Percentiles rank a stretch among this genome's conserved stretches.
Conservation (phyloP, 129 eudicot genomes). For the Helianthus annuus region HanXRQr2.0-SUNRISE NC_035436.2:207121431-207121930, state of each 20-base stretch:
- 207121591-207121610: background rate
- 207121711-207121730: constrained; percentile 2
- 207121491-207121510: too few relatives aligned
- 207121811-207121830: background rate
- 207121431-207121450: too few relatives aligned
- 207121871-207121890: too few relatives aligned
- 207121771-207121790: constrained; percentile 27
- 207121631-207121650: constrained; percentile 20
- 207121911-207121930: too few relatives aligned
- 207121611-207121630: background rate
- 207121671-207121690: constrained; percentile 25
- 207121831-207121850: background rate
- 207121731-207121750: constrained; percentile 36
- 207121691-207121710: constrained; percentile 25
- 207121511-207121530: too few relatives aligned
- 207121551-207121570: constrained; percentile 10
- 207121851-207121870: too few relatives aligned
- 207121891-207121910: too few relatives aligned
- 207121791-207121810: constrained; percentile 33
- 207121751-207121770: constrained; percentile 16
- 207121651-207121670: constrained; percentile 23
- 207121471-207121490: too few relatives aligned
- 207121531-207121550: background rate
- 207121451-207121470: too few relatives aligned
- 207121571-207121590: constrained; percentile 11